Conservation (phyloP, 2,329 filamentous ascomycete species). For the Colletotrichum graminicola region DNA sequence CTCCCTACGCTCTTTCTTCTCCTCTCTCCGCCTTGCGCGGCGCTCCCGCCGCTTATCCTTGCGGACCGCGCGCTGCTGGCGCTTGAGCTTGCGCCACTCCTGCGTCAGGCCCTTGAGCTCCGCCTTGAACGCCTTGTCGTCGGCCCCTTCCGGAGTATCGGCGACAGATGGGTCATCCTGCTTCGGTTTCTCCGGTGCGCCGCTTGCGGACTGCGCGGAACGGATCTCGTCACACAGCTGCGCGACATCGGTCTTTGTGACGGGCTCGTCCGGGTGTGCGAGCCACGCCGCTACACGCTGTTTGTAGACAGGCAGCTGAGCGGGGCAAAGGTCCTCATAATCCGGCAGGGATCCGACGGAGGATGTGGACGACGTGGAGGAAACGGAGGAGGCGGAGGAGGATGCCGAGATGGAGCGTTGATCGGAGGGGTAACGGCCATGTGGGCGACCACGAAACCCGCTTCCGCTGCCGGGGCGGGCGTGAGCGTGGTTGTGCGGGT, state of each 20-base stretch:
- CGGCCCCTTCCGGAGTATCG: constrained; percentile 41
- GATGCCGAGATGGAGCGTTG: constrained; percentile 51
- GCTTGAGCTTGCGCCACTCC: constrained; percentile 56
- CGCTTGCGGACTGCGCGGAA: constrained; percentile 8
- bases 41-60: constrained; percentile 47
- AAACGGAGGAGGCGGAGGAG: constrained; percentile 53
- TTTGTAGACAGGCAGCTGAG: constrained; percentile 62
- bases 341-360: constrained; percentile 67
- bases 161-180: neutral
- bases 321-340: constrained; percentile 62
- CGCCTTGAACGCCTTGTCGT: constrained; percentile 54
- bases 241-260: constrained; percentile 60
- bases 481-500: constrained; percentile 19
- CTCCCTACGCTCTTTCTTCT: constrained; percentile 46
- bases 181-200: constrained; percentile 3
- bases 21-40: constrained; percentile 48
- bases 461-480: constrained; percentile 31
- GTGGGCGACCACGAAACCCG: constrained; percentile 38
- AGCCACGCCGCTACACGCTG: constrained; percentile 63
- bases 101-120: constrained; percentile 60
- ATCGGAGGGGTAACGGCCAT: constrained; percentile 41
- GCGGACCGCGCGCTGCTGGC: constrained; percentile 48
- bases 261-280: constrained; percentile 60
- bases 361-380: constrained; percentile 50
- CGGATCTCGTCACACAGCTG: constrained; percentile 26